These are phyloP conservation scores for Phytopythium delawarense DNA, from an alignment of 352 stramenopile species.

Conservation along the genomic window DNA sequence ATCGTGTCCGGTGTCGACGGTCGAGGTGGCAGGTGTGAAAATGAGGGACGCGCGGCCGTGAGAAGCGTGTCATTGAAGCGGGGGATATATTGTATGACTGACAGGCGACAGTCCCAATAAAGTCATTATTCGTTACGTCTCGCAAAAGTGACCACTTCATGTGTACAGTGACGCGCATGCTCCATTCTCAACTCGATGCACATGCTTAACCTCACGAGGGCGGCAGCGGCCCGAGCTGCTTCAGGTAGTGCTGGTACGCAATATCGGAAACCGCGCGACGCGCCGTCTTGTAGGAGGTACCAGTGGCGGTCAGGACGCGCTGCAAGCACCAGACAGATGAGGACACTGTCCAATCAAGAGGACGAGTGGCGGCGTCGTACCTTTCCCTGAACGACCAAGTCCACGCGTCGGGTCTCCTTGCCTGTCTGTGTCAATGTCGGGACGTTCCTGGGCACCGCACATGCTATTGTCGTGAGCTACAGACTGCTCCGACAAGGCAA, in stretches of 20 bases:
- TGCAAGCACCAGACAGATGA: neutral
- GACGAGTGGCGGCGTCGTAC: conserved; percentile 10
- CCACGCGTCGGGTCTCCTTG: conserved; percentile 24
- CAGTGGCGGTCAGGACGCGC: neutral
- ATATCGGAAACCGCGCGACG: conserved; percentile 26
- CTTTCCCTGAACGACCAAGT: conserved; percentile 33
- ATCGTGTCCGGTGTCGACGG: conserved; percentile 14
- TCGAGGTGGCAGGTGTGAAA: neutral
- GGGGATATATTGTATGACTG: neutral
- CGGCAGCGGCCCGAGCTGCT: conserved; percentile 3
- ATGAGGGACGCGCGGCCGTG: neutral
- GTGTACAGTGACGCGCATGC: too few relatives aligned
- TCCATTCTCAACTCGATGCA: too few relatives aligned
- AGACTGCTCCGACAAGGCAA: neutral
- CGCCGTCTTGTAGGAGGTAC: conserved; percentile 8
- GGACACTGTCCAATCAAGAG: neutral
- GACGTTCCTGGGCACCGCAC: conserved; percentile 21
- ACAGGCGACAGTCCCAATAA: neutral
- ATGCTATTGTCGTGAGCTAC: neutral
- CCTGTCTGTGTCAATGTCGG: conserved; percentile 14
- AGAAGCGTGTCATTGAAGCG: neutral
- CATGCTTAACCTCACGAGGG: neutral
- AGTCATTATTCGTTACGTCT: too few relatives aligned
- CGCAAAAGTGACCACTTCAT: neutral
- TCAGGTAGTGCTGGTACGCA: conserved; percentile 21